Evolutionary conservation across 2,329 filamentous ascomycete genomes (phyloP), one percentile per base, ranked within the genome.

Genomic region (Xylariaceae sp.): DNA sequence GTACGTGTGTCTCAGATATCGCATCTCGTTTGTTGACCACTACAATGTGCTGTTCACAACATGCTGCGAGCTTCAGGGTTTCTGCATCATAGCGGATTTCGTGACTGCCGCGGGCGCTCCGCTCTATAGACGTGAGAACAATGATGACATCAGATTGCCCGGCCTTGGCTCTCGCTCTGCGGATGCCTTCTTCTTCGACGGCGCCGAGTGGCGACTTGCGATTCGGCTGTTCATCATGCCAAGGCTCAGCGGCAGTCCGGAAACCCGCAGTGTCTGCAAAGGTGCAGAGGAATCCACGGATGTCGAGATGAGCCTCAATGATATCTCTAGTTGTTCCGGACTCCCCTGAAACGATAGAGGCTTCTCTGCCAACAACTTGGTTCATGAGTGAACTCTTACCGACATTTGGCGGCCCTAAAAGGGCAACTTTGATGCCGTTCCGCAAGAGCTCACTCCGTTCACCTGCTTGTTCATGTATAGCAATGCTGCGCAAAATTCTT

Each of bases 321-420:
- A 98, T 83, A 66, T 98, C 93, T 45, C 93, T 72, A 6, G 93
- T 98, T 1, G 93, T 98, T 0, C 93, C 93, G 30, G 89, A 89
- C 66, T 97, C 90, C 1, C 81, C 76, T 34, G 89, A 95, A 7
- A 98, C 93, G 54, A 98, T 98, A 3, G 90, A 94, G 2, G 93
- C 93, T 61, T 97, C 91, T 39, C 90, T 76, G 0, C 93, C 91
- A 3, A 96, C 88, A 38, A 98, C 78, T 17, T 83, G 72, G 60
- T 98, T 98, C 65, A 98, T 79, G 45, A 98, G 65, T 12, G 89
- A 96, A 62, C 90, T 96, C 64, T 98, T 98, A 12, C 93, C 93
- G 0, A 84, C 89, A 57, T 98, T 98, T 1, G 93, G 93, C 6
- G 90, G 89, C 0, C 93, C 93, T 1, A 98, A 71, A 3, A 98